phyloP scores from a whole-genome alignment of 768 basidiomycete species.

The Agaricus subrufescens region DNA sequence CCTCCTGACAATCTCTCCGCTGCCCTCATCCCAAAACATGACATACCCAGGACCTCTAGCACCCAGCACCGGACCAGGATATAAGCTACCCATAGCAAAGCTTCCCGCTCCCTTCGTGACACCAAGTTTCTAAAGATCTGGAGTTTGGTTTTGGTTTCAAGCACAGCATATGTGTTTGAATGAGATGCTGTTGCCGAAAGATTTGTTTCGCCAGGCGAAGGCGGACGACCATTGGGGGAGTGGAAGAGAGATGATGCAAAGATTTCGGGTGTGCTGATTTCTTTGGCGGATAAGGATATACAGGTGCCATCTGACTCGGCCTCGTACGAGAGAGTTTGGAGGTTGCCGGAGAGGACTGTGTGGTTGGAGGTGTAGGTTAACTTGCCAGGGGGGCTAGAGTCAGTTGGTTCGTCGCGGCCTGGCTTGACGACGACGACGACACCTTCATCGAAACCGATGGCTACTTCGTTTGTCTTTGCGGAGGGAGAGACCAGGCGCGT shows the following conservation, averaged over 20 bases:
- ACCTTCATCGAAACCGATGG: constrained; percentile 95
- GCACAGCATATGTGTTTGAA: constrained; percentile 96
- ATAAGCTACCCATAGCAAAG: constrained; percentile 80
- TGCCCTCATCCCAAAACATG: constrained; percentile 99
- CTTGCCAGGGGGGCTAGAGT: constrained; percentile 89
- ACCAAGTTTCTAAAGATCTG: constrained; percentile 85
- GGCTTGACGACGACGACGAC: constrained; percentile 88
- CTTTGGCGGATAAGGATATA: constrained; percentile 73
- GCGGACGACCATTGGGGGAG: constrained; percentile 93
- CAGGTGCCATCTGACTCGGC: constrained; percentile 67
- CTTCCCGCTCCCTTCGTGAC: constrained; percentile 78
- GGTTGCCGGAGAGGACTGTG: constrained; percentile 83
- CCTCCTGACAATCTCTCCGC: constrained; percentile 86
- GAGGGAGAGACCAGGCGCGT: constrained; percentile 90
- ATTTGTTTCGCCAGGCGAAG: constrained; percentile 97
- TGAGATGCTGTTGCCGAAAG: constrained; percentile 85
- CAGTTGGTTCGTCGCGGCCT: constrained; percentile 93
- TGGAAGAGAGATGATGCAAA: constrained; percentile 83
- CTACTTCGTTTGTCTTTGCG: constrained; percentile 88
- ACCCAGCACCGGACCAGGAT: constrained; percentile 82
- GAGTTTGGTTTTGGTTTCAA: constrained; percentile 82
- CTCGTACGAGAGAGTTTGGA: constrained; percentile 47
- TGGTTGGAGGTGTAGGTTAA: constrained; percentile 92
- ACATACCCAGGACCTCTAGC: constrained; percentile 89
- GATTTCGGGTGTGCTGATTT: constrained; percentile 93